Conservation (phyloP, 768 basidiomycete genomes). For the Rubroboletus satanas region DNA sequence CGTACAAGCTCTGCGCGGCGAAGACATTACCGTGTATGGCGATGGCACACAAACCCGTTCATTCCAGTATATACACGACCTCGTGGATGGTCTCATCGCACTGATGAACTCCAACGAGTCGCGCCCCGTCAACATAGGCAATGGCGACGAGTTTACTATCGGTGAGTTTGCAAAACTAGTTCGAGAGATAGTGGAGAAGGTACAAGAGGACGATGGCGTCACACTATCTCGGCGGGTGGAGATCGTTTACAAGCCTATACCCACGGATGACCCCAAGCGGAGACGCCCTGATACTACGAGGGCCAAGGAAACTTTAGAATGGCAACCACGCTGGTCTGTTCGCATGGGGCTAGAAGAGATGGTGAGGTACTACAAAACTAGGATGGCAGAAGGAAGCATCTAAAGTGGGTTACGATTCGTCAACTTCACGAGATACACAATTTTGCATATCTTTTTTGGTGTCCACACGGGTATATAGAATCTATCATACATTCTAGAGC, state of each 20-base stretch:
- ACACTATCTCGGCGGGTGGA: constrained; percentile 49
- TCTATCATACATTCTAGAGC: no score
- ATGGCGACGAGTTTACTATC: constrained; percentile 93
- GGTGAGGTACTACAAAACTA: constrained; percentile 89
- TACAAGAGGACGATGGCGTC: constrained; percentile 79
- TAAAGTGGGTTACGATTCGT: constrained; percentile 28
- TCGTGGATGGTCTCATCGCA: constrained; percentile 88
- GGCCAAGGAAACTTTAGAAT: constrained; percentile 77
- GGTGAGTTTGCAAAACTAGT: constrained; percentile 91
- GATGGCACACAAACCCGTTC: constrained; percentile 92
- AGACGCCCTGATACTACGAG: constrained; percentile 89
- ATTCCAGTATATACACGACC: constrained; percentile 98
- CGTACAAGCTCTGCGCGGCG: constrained; percentile 91
- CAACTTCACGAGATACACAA: no score
- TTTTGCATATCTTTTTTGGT: no score
- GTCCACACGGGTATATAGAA: no score
- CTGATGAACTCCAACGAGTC: constrained; percentile 95
- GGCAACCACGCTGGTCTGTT: constrained; percentile 94
- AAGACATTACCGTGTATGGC: constrained; percentile 96
- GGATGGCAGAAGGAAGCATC: constrained; percentile 80
- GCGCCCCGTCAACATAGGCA: constrained; percentile 95
- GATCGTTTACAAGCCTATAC: constrained; percentile 77
- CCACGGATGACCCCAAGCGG: constrained; percentile 92
- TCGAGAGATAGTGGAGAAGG: constrained; percentile 87
- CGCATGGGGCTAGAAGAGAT: constrained; percentile 94